Conservation (phyloP, 129 eudicot species). For the Escallonia rubra region DNA sequence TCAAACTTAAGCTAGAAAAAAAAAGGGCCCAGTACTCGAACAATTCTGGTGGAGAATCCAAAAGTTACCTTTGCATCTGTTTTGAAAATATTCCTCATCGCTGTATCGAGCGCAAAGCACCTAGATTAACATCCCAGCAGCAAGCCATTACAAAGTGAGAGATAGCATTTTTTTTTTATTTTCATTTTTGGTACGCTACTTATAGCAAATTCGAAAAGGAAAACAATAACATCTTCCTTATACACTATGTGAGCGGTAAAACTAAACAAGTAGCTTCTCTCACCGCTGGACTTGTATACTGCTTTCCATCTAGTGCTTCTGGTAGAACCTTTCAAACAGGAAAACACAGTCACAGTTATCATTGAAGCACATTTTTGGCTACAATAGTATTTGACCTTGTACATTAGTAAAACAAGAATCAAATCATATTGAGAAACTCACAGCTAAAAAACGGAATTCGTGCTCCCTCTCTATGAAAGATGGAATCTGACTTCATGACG, state of each 20-base stretch:
- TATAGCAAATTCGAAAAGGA: background rate
- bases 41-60: background rate
- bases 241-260: background rate
- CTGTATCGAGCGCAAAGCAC: conserved; percentile 87
- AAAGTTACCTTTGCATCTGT: conserved; percentile 78
- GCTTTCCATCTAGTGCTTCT: conserved; percentile 69
- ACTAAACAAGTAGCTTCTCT: conserved; percentile 19
- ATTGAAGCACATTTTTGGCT: background rate
- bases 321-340: conserved; percentile 61
- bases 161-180: no score
- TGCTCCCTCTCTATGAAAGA: conserved; percentile 86
- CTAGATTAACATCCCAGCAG: conserved; percentile 37
- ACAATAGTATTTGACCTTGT: background rate
- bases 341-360: conserved; percentile 1
- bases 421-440: conserved; percentile 34
- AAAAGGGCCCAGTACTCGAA: no score
- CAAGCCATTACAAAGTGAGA: background rate
- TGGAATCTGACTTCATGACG: conserved; percentile 57
- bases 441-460: conserved; percentile 89
- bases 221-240: background rate
- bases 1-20: no score
- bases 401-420: background rate
- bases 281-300: conserved; percentile 62
- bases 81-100: conserved; percentile 77
- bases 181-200: background rate